Percentiles rank a stretch among this genome's conserved stretches.
These are phyloP conservation scores for Crithidia acanthocephali DNA, from an alignment of 208 protist genomes.

Conservation along the genomic window DNA sequence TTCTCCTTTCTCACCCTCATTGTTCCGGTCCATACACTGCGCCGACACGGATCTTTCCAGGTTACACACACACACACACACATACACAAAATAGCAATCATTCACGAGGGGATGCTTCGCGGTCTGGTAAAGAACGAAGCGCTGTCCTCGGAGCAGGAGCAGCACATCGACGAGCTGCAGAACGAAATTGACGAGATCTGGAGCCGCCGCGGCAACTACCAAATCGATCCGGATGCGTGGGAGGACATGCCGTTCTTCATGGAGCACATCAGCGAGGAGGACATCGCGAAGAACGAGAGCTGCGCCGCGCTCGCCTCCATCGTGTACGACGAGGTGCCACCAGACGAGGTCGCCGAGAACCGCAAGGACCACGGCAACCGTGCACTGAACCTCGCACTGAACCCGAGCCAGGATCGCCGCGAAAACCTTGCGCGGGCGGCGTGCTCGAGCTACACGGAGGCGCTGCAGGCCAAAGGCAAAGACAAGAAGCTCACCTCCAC, in stretches of 20 bases:
- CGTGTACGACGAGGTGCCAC: conserved; percentile 85
- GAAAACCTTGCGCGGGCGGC: conserved; percentile 84
- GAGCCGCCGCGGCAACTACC: conserved; percentile 83
- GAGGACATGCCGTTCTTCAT: conserved; percentile 91
- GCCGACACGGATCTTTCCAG: too few relatives aligned
- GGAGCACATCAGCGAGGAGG: conserved; percentile 85
- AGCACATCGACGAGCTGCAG: conserved; percentile 79
- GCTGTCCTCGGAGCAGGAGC: conserved; percentile 62
- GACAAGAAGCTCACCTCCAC: conserved; percentile 62
- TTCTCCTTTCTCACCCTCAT: too few relatives aligned
- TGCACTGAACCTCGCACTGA: conserved; percentile 74
- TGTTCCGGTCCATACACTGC: too few relatives aligned
- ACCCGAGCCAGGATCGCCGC: conserved; percentile 74
- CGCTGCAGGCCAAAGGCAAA: conserved; percentile 78
- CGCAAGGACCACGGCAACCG: conserved; percentile 88
- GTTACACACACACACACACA: not conserved
- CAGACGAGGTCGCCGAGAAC: conserved; percentile 85
- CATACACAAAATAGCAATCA: not conserved
- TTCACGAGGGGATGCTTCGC: too few relatives aligned
- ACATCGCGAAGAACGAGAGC: conserved; percentile 77
- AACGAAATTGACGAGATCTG: conserved; percentile 89
- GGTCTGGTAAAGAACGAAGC: conserved; percentile 44
- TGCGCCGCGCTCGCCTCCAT: conserved; percentile 83
- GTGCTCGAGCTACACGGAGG: conserved; percentile 87
- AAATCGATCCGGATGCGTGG: conserved; percentile 88